Base-by-base conservation (phyloP, 2,329 filamentous ascomycete genomes). In the Pestalotiopsis sp. region DNA sequence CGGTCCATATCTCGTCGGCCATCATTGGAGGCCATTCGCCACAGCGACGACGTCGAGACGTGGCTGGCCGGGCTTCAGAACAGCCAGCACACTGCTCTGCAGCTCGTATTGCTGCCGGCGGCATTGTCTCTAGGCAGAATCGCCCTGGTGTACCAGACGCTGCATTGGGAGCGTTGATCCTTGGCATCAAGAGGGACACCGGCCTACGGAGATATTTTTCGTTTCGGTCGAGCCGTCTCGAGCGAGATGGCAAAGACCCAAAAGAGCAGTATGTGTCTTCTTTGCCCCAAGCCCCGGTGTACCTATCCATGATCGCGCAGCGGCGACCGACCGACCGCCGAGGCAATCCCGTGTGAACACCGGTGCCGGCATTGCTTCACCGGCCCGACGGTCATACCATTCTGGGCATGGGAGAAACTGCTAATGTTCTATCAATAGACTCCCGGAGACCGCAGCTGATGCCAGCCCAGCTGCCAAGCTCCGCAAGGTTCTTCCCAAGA, bases 401-500 rank as follows among this genome's bases (percentile, higher is more conserved):
- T 20, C 2, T 7, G 31, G 31, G 31, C 31, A 36, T 9, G 31
- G 31, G 31, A 36, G 38, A 20, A 38, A 6, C 14, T 39, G 59
- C 62, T 65, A 39, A 65, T 39, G 3, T 25, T 49, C n/a, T 36
- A 45, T 31, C 31, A 11, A 31, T 49, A 66, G 63, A 66, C 14
- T 17, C 11, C 39, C 62, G 23, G 36, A 41, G 23, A 17, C 41
- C 4, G 45, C 36, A 20, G 12, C 27, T 9, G 39, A 17, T 23
- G 20, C 52, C 23, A n/a, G 36, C 11, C 13, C 31, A 36, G 12
- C 59, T 6, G 9, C 57, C 45, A 73, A 72, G 4, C 74, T 77
- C 56, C 70, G 74, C 25, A 77, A 78, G 65, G 74, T 76, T 17
- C 72, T 80, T 13, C 76, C 76, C 17, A 79, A 79, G 69, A 72